A percentile compares a stretch with the other conserved stretches of the same genome.
These are phyloP conservation scores for Microsporum canis DNA, from an alignment of 2,329 filamentous ascomycete genomes.

Conservation along the genomic window DNA sequence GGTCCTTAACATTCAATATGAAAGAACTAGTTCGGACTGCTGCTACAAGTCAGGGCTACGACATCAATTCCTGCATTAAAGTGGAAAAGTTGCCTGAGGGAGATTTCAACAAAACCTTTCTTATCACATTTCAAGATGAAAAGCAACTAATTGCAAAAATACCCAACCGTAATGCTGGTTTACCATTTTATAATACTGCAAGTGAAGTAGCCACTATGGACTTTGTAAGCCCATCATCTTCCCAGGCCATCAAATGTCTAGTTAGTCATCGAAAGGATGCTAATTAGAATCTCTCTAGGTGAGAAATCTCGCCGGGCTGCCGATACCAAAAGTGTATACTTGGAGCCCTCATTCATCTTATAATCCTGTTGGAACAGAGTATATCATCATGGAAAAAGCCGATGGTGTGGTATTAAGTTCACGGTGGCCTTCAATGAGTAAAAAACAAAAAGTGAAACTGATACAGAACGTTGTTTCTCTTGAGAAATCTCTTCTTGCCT, in stretches of 20 bases:
- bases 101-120: conserved; percentile 11
- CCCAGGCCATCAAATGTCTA: background rate
- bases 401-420: too few species aligned
- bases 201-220: conserved; percentile 15
- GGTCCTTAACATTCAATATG: conserved; percentile 3
- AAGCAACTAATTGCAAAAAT: conserved; percentile 7
- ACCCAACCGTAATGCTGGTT: conserved; percentile 6
- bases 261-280: background rate
- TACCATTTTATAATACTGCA: conserved; percentile 10
- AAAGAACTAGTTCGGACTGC: conserved; percentile 2
- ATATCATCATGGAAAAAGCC: conserved; percentile 31
- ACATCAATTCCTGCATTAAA: background rate
- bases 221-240: conserved; percentile 12
- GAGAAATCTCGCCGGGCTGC: conserved; percentile 20
- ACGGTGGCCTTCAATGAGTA: conserved; percentile 21
- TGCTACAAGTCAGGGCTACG: background rate
- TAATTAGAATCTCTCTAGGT: background rate
- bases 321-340: conserved; percentile 25
- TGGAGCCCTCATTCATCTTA: conserved; percentile 16
- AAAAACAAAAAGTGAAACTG: conserved; percentile 9
- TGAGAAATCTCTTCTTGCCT: conserved; percentile 10
- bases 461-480: conserved; percentile 16
- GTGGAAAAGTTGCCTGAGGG: conserved; percentile 10
- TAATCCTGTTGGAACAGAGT: conserved; percentile 32
- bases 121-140: conserved; percentile 2